Base-by-base conservation (phyloP, 768 basidiomycete species). In the Exidia glandulosa region DNA sequence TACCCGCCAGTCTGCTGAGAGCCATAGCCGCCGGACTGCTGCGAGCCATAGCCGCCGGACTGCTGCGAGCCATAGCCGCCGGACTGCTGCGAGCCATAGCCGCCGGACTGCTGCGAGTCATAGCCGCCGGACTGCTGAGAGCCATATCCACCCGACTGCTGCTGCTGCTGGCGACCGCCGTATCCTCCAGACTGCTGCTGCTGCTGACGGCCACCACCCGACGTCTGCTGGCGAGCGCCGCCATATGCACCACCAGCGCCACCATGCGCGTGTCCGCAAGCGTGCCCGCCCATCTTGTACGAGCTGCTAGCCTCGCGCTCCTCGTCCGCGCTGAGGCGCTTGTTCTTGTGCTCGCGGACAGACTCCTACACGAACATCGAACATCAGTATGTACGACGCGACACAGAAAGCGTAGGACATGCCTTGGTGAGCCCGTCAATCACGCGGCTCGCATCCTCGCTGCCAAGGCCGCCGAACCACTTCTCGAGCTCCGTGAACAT, bases 401-500 rank as follows among this genome's bases (percentile, higher is more conserved):
- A 32, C 13, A 37, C 48, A 31, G 25, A 31, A 23, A 41, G 27
- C 55, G 32, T 47, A 56, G 60, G 69, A 32, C 3, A 79, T n/a
- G n/a, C 82, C 76, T 85, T 84, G 52, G 78, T 81, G 61, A 86
- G 71, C 0, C 76, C 72, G 47, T 74, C 62, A 36, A 87, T 70
- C 27, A 78, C 77, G 61, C 76, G 70, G 23, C 72, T 67, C 19
- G 73, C 70, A 56, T 79, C 79, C 25, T 78, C 77, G 3, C 71
- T 65, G 3, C 74, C 76, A 32, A 83, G 69, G 6, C 74, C 76
- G 27, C 75, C 76, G 55, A 83, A 66, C 83, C 84, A 85, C 56
- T 70, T 70, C 66, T 81, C 68, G 74, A 85, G 72, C 54, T 73
- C 72, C 54, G 80, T 75, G 63, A 81, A 81, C 85, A 87, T 87